Conservation (phyloP, 768 basidiomycete genomes). For the Nidularia sp. region DNA sequence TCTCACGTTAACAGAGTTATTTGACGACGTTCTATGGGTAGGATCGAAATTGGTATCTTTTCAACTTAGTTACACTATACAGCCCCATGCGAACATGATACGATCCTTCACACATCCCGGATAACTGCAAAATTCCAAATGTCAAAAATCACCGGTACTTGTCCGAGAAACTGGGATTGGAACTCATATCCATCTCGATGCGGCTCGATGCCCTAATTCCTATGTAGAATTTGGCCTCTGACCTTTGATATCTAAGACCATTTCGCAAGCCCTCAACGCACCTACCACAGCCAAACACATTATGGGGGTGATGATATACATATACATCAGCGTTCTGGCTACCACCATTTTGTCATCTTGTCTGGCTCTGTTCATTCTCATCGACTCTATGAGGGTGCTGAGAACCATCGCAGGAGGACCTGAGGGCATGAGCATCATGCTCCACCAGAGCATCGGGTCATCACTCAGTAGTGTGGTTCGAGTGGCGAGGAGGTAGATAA, state of each 20-base stretch:
- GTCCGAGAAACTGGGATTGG: too few species aligned
- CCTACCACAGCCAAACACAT: constrained; percentile 3
- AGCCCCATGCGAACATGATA: too few species aligned
- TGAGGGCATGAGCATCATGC: constrained; percentile 9
- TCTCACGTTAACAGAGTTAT: too few species aligned
- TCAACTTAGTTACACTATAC: too few species aligned
- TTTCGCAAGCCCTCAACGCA: constrained; percentile 2
- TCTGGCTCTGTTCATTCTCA: neutral
- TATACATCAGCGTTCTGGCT: constrained; percentile 4
- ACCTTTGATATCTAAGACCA: neutral
- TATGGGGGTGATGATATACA: constrained; percentile 3
- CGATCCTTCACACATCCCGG: too few species aligned
- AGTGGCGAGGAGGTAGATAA: constrained; percentile 3
- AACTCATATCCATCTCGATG: too few species aligned
- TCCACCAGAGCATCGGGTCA: constrained; percentile 6
- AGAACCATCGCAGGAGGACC: constrained; percentile 5
- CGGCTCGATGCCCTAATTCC: too few species aligned
- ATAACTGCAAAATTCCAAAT: too few species aligned
- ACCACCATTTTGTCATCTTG: constrained; percentile 6
- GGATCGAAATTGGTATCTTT: too few species aligned
- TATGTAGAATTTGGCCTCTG: too few species aligned
- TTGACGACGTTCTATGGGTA: too few species aligned
- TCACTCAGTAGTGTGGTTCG: constrained; percentile 1
- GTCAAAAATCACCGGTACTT: too few species aligned
- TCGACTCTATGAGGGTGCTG: constrained; percentile 1